Base-by-base conservation (phyloP, 805 yeast species). In the Soucietia sequanensis region DNA sequence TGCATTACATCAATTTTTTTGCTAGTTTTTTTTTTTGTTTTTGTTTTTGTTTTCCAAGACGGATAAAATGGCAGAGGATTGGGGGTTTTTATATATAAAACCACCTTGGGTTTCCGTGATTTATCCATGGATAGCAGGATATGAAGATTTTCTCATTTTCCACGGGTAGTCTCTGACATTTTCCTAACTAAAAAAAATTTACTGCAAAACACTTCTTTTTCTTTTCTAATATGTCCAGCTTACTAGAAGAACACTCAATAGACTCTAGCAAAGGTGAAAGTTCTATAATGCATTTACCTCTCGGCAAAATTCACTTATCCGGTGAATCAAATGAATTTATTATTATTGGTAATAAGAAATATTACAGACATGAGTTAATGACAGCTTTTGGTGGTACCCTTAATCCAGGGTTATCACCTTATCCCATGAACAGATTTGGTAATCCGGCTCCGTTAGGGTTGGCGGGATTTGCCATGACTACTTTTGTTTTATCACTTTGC, bases 381-480 rank as follows among this genome's bases (percentile, higher is more conserved):
- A 39, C 43, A n/a, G 68, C 68, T 3, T 62, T 62, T 37, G 67
- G 65, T 21, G 66, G 67, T 47, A 51, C 52, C 14, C 53, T 62
- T 46, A 58, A 54, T 37, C 62, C 67, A 3, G 65, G 65, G 26
- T 43, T 47, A 11, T 28, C 57, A 0, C 62, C 64, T 11, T 50
- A 43, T 30, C 73, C 91, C 11, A 53, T 63, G 6, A 78, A 80
- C 48, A 70, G 71, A 43, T 69, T 80, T 46, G 86, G 77, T 30
- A 80, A 79, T 51, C 84, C 86, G 10, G 81, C 81, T 23, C 84
- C 86, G 6, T 58, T 80, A 26, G 87, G 86, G 7, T 53, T 81
- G 31, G 60, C 70, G 25, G 84, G 76, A 0, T 80, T 80, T 50
- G 81, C 84, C 2, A 49, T 79, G 39, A 77, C 84, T 4, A 78